Base-by-base conservation (phyloP, 345 rosid genomes). In the Hibiscus mutabilis region DNA sequence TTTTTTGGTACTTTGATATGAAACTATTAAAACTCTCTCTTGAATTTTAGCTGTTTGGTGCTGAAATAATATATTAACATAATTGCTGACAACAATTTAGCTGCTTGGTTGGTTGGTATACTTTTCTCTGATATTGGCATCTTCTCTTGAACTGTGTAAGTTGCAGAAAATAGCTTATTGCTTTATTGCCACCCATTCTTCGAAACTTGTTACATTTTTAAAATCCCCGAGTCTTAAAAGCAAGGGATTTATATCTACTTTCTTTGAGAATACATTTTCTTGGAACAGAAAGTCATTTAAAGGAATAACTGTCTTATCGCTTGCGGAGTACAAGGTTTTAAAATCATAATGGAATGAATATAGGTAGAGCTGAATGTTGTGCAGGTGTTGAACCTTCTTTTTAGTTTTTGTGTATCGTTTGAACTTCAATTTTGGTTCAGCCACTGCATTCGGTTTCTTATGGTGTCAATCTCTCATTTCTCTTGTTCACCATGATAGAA, bases 401-500 rank as follows among this genome's bases (percentile, higher is more conserved):
- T 2, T 47, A 6, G 70, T 24, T 65, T 44, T 47, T 15, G 25
- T 11, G 0, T 44, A 3, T 66, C 7, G 46, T 9, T 22, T 47
- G 19, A 47, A 46, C 70, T 66, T 46, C 56, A 29, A 3, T 14
- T 42, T 65, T 65, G 55, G 33, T 44, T 44, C 24, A 15, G 31
- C 40, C 47, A 27, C 56, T 67, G 44, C 69, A 5, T 24, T 27
- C 16, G 22, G 27, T 49, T 67, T 51, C 16, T 46, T 47, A 42
- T 65, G 18, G 15, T 25, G 70, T 29, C 44, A 11, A 68, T 68
- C 71, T 51, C 44, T 51, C 59, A 8, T 68, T 67, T 68, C 40
- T 68, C 18, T 21, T 67, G 42, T 68, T 44, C 6, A 3, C 55
- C 6, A 5, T 66, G 56, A 24, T 6, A 53, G 25, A 10, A 29